A percentile compares a stretch with the other conserved stretches of the same genome.
Conservation (phyloP, 345 rosid species). For the Salix brachista region DNA sequence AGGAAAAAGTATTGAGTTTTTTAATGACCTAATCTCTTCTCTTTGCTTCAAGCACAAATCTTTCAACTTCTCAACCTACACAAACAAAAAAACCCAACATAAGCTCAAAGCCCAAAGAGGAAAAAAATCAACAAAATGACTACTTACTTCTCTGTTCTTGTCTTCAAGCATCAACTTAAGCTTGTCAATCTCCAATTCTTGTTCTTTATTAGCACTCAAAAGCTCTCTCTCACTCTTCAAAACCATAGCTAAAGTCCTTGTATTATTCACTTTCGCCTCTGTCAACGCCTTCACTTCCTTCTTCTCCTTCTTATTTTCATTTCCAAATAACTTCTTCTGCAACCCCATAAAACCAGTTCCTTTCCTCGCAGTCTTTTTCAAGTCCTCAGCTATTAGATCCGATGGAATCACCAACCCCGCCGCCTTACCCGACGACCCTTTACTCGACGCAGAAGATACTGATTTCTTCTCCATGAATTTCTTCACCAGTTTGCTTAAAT, state of each 20-base stretch:
- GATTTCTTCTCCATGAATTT: slow-evolving; percentile 60
- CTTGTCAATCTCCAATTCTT: slow-evolving; percentile 51
- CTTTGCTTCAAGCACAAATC: slow-evolving; percentile 85
- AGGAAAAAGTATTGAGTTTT: slow-evolving; percentile 72
- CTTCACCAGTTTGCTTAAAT: slow-evolving; percentile 61
- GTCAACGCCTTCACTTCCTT: slow-evolving; percentile 59
- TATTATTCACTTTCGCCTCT: slow-evolving; percentile 60
- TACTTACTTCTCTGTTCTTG: slow-evolving; percentile 64
- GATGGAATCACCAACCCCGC: slow-evolving; percentile 47
- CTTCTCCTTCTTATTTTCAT: slow-evolving; percentile 35
- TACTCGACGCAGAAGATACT: neutral
- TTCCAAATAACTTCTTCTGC: slow-evolving; percentile 80
- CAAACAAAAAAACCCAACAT: neutral
- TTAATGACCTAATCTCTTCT: slow-evolving; percentile 77
- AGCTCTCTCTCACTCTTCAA: slow-evolving; percentile 90
- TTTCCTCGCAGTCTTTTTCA: slow-evolving; percentile 57
- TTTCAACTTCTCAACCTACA: slow-evolving; percentile 89
- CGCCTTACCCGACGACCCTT: slow-evolving; percentile 30
- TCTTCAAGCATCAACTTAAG: slow-evolving; percentile 52
- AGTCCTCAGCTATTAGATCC: slow-evolving; percentile 60
- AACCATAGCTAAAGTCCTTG: slow-evolving; percentile 89
- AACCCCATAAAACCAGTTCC: slow-evolving; percentile 44
- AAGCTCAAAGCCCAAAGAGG: neutral
- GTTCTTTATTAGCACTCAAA: slow-evolving; percentile 61
- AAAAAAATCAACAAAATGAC: neutral